Base-by-base conservation (phyloP, 2,329 filamentous ascomycete genomes). In the Paecilomyces formosus region DNA sequence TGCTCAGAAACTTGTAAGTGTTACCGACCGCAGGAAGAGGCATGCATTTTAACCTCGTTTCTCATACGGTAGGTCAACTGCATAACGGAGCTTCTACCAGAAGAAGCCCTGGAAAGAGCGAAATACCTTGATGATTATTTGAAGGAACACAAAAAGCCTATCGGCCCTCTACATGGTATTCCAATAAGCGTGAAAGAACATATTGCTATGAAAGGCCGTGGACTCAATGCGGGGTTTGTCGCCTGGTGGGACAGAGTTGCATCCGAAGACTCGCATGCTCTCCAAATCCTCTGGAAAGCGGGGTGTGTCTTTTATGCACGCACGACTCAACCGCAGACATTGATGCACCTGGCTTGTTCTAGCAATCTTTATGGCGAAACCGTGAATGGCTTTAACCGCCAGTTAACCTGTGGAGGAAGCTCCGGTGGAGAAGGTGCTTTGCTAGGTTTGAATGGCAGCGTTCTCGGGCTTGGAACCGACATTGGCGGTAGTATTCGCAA, bases 101-200 rank as follows among this genome's bases (percentile, higher is more conserved):
- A 74, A 1, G 64, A 74, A 9, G 81, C 81, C 1, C 31, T 82
- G 0, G 58, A 69, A 13, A 68, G 71, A 3, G 80, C 79, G 0
- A 61, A 68, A 15, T 64, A 72, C 13, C 73, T 81, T 0, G 80
- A 82, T 53, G 65, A 69, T 0, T 72, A 78, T 55, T 45, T 68
- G 7, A 57, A 54, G 13, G 57, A 61, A 54, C 59, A 64, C 55
- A 69, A 68, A 2, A 70, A 66, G 59, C 70, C 79, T 0, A 65
- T 80, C 1, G 83, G 83, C 0, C 82, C 83, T 1, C 68, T 82
- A 0, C 80, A 81, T 60, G 80, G 80, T 21, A 68, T 86, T 1
- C 83, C 83, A 0, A 81, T 81, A 49, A 78, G 76, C 56, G 72
- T 79, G 24, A 81, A 72, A 55, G 69, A 64, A 49, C 66, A 68